Conservation (phyloP, 2,329 filamentous ascomycete species). For the Hymenoscyphus linearis region DNA sequence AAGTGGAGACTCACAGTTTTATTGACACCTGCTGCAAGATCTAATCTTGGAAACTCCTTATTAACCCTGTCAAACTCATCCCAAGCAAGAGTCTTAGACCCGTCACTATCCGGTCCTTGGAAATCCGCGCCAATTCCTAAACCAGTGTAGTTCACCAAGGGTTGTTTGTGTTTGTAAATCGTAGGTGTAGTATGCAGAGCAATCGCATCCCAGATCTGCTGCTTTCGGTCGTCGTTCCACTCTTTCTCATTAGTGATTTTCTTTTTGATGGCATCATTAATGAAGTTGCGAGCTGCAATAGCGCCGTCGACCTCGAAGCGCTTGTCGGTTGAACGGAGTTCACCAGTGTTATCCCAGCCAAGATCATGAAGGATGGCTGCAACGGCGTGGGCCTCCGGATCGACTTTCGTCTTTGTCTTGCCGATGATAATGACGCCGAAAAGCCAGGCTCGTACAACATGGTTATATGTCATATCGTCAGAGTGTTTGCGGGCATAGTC, state of each 20-base stretch:
- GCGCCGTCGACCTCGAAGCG: constrained; percentile 48
- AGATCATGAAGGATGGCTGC: constrained; percentile 40
- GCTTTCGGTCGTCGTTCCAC: constrained; percentile 38
- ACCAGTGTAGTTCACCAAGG: constrained; percentile 30
- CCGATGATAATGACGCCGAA: constrained; percentile 24
- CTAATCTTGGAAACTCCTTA: constrained; percentile 30
- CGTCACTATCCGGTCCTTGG: constrained; percentile 16
- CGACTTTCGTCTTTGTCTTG: not conserved
- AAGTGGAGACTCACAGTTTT: constrained; percentile 25
- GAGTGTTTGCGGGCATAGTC: constrained; percentile 30
- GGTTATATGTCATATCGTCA: constrained; percentile 35
- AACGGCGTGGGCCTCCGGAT: constrained; percentile 29
- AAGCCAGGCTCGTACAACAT: constrained; percentile 35
- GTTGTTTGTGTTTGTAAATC: constrained; percentile 39
- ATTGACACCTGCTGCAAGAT: constrained; percentile 31
- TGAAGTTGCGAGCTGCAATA: constrained; percentile 38
- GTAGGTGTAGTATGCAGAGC: constrained; percentile 37
- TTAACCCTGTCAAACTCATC: constrained; percentile 27
- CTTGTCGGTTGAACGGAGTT: constrained; percentile 38
- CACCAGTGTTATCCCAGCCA: constrained; percentile 36
- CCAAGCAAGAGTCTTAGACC: constrained; percentile 24
- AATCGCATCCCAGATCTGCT: constrained; percentile 33
- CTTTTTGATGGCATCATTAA: constrained; percentile 21
- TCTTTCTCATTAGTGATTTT: constrained; percentile 11
- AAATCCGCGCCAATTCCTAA: constrained; percentile 4